These are phyloP conservation scores for Metroxylon sagu DNA, from an alignment of 176 grass and related monocot genomes.

Conservation along the genomic window DNA sequence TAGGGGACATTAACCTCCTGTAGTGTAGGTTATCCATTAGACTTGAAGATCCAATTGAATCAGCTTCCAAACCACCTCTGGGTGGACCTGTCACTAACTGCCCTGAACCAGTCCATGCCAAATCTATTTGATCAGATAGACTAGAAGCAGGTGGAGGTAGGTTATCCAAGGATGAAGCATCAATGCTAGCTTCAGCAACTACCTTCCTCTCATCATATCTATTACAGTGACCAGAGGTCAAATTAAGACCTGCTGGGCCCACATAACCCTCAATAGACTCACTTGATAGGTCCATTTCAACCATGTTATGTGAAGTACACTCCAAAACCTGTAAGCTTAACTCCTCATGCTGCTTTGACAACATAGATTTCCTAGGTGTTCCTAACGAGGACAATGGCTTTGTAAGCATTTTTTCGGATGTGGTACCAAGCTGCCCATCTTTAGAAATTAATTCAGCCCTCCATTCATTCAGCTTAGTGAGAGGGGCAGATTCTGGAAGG, in stretches of 20 bases:
- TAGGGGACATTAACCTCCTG: constrained; percentile 43
- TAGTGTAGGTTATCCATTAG: constrained; percentile 34
- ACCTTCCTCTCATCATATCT: constrained; percentile 13
- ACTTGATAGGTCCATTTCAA: constrained; percentile 35
- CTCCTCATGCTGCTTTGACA: constrained; percentile 32
- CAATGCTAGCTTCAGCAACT: constrained; percentile 21
- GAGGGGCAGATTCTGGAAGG: constrained; percentile 30
- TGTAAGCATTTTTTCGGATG: constrained; percentile 12
- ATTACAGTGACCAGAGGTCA: constrained; percentile 14
- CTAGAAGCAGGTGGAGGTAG: constrained; percentile 46
- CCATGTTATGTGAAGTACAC: constrained; percentile 21
- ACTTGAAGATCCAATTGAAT: constrained; percentile 27
- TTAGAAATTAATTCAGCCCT: constrained; percentile 17
- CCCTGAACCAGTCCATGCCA: constrained; percentile 73
- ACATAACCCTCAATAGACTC: constrained; percentile 30
- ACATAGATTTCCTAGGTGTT: constrained; percentile 38
- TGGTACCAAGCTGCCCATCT: constrained; percentile 16
- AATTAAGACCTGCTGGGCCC: constrained; percentile 28
- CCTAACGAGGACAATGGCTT: constrained; percentile 16
- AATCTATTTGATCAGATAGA: constrained; percentile 89
- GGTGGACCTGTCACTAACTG: constrained; percentile 29
- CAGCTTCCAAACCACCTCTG: constrained; percentile 27
- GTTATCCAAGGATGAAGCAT: constrained; percentile 32
- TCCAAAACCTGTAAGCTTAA: constrained; percentile 24
- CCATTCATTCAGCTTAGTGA: constrained; percentile 11